Evolutionary conservation across 2,329 filamentous ascomycete species (phyloP).

Genomic region (Arthrinium phaeospermum): DNA sequence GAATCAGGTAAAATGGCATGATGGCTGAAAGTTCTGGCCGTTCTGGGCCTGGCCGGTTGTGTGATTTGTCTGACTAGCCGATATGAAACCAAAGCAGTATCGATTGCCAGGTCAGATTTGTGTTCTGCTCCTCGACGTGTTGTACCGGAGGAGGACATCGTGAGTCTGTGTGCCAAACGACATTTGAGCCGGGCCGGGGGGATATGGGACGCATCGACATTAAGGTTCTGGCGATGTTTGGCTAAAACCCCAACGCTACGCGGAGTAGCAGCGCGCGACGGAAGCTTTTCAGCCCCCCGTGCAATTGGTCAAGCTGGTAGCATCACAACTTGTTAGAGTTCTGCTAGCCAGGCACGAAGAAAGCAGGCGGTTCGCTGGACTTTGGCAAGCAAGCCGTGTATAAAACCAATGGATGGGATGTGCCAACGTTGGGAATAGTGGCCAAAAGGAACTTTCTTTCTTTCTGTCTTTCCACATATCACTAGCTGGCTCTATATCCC

Average conservation of each 20-base stretch:
- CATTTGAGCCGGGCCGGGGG: neutral
- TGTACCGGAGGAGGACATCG: neutral
- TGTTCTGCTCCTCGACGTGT: neutral
- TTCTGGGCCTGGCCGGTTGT: neutral
- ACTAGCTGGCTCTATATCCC: neutral
- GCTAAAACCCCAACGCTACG: neutral
- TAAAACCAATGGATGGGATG: neutral
- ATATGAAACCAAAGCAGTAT: neutral
- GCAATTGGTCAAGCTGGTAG: neutral
- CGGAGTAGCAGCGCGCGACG: neutral
- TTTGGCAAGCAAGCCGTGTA: neutral
- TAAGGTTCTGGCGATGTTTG: conserved; percentile 5
- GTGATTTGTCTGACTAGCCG: neutral
- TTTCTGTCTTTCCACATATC: neutral
- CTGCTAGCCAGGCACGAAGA: neutral
- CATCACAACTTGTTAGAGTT: neutral
- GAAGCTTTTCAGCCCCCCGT: neutral
- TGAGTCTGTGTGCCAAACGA: neutral
- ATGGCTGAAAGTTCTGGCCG: neutral
- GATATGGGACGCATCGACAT: neutral
- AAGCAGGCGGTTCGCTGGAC: neutral
- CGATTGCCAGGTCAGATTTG: neutral
- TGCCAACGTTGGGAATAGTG: neutral
- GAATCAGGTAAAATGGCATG: neutral
- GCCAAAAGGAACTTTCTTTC: neutral